Evolutionary conservation across 345 rosid genomes (phyloP).

Genomic region (Murraya koenigii): DNA sequence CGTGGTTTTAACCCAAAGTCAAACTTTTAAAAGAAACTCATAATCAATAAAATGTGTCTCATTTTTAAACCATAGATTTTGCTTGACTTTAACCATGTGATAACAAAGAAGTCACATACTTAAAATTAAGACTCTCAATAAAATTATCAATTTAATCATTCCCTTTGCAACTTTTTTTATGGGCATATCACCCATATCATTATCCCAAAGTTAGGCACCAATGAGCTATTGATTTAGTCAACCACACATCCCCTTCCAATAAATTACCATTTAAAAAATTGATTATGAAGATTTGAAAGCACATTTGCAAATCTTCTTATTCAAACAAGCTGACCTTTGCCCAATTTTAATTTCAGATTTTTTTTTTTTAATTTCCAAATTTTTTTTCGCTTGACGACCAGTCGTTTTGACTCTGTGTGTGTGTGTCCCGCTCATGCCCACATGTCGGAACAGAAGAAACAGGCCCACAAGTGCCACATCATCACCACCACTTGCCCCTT

Average conservation of each 20-base stretch:
- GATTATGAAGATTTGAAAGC: not conserved
- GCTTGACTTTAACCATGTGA: not conserved
- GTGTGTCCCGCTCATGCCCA: not conserved
- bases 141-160: not conserved
- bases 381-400: not conserved
- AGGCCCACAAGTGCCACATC: conserved; percentile 11
- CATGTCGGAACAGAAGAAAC: conserved; percentile 11
- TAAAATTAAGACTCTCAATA: not conserved
- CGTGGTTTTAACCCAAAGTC: not conserved
- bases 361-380: no score
- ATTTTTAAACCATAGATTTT: not conserved
- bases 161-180: not conserved
- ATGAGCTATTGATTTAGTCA: not conserved
- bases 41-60: not conserved
- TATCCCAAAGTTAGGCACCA: not conserved
- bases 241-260: not conserved
- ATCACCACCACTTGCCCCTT: not conserved
- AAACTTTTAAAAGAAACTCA: not conserved
- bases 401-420: not conserved
- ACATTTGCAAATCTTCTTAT: not conserved
- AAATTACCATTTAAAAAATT: not conserved
- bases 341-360: not conserved
- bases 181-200: not conserved
- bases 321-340: conserved; percentile 13
- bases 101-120: not conserved